A percentile compares a stretch with the other conserved stretches of the same genome.
Conservation (phyloP, 352 stramenopile genomes). For the Elongisporangium undulatum region DNA sequence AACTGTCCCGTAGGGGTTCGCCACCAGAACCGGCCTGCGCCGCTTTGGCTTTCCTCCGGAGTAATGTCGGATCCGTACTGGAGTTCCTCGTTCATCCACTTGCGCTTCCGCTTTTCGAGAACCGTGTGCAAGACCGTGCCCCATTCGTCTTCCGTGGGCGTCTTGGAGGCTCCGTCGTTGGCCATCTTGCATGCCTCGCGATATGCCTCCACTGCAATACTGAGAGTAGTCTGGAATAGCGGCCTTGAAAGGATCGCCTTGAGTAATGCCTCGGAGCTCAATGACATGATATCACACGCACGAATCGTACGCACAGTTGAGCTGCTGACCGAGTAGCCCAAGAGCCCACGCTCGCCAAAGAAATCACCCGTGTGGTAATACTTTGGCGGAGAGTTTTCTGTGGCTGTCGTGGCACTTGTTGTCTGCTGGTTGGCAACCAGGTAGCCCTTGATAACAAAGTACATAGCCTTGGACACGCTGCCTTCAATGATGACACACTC, state of each 20-base stretch:
- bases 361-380: slow-evolving; percentile 31
- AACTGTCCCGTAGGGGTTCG: not conserved
- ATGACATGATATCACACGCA: slow-evolving; percentile 21
- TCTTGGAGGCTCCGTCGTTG: slow-evolving; percentile 6
- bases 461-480: slow-evolving; percentile 62
- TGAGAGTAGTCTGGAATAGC: slow-evolving; percentile 28
- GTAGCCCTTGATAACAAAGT: slow-evolving; percentile 60
- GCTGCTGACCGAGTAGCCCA: slow-evolving; percentile 40
- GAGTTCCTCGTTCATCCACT: slow-evolving; percentile 31
- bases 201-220: slow-evolving; percentile 44
- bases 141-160: slow-evolving; percentile 32
- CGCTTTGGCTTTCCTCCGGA: not conserved
- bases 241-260: slow-evolving; percentile 33
- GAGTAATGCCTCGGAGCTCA: slow-evolving; percentile 41
- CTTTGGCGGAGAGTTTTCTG: not conserved
- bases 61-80: not conserved
- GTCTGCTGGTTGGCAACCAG: slow-evolving; percentile 27
- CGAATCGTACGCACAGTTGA: slow-evolving; percentile 27
- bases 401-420: not conserved
- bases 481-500: slow-evolving; percentile 61
- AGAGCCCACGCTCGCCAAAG: slow-evolving; percentile 57
- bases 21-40: not conserved
- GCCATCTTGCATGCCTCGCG: slow-evolving; percentile 25
- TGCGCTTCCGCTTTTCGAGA: slow-evolving; percentile 17
- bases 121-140: slow-evolving; percentile 30